phyloP scores from a whole-genome alignment of 257 asterid species.

The Solanum medicagineum region DNA sequence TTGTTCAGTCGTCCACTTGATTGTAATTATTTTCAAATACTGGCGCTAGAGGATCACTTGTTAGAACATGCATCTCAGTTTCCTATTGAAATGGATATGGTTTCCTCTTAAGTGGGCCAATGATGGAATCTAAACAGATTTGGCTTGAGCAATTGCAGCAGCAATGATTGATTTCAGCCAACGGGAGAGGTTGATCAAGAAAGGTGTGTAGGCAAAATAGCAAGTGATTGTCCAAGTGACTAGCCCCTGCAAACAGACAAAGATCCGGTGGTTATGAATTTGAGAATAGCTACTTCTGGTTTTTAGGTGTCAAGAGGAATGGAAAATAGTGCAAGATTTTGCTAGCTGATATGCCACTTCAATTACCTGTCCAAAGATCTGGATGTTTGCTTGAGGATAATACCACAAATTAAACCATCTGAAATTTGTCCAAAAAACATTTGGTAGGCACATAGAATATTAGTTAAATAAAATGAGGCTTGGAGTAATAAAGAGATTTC shows the following conservation, averaged over 20 bases:
- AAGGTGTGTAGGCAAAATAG: conserved; percentile 57
- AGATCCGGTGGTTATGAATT: not conserved
- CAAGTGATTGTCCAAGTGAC: conserved; percentile 65
- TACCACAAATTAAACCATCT: conserved; percentile 63
- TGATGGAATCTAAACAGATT: not conserved
- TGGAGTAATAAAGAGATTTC: not conserved
- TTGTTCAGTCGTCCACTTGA: not conserved
- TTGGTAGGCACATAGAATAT: not conserved
- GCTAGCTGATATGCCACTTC: not conserved
- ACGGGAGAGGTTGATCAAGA: conserved; percentile 54
- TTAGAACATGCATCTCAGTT: not conserved
- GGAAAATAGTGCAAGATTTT: not conserved
- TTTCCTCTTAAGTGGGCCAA: not conserved
- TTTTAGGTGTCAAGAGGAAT: not conserved
- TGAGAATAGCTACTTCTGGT: not conserved
- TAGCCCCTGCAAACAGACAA: conserved; percentile 37
- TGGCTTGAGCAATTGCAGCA: conserved; percentile 2
- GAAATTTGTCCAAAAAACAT: not conserved
- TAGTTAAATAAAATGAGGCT: not conserved
- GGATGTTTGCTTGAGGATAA: conserved; percentile 62
- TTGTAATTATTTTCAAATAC: not conserved
- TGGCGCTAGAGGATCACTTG: not conserved
- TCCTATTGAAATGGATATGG: not conserved
- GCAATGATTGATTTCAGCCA: conserved; percentile 27
- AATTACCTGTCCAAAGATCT: conserved; percentile 54